phyloP scores from a whole-genome alignment of 176 grass and related monocot species.

The Bolboschoenus planiculmis region DNA sequence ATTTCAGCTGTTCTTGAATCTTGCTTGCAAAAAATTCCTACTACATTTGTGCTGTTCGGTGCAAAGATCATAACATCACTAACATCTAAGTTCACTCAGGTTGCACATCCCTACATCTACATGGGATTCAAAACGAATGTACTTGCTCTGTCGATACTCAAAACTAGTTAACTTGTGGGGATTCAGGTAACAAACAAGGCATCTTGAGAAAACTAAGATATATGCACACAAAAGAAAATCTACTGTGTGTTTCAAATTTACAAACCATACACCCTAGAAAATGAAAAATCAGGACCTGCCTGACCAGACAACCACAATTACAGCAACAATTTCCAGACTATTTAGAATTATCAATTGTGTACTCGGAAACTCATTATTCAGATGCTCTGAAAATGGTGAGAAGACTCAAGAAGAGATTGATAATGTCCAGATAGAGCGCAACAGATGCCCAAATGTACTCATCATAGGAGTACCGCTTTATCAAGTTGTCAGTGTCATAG shows the following conservation, averaged over 20 bases:
- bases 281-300: neutral
- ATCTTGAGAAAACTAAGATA: neutral
- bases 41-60: no score
- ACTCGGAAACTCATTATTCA: neutral
- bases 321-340: neutral
- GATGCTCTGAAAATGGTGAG: conserved; percentile 42
- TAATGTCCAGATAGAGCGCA: conserved; percentile 60
- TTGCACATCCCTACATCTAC: neutral
- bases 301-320: neutral
- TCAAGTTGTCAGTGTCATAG: conserved; percentile 73
- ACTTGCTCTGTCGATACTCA: neutral
- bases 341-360: neutral
- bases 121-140: neutral
- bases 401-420: conserved; percentile 61
- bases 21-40: no score
- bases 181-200: neutral
- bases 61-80: no score
- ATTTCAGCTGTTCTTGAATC: no score
- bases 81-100: neutral
- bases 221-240: neutral
- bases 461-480: conserved; percentile 67
- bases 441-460: conserved; percentile 67
- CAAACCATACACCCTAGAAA: neutral
- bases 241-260: neutral
- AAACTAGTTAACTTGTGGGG: neutral